Percentiles rank a stretch among this genome's conserved stretches.
phyloP scores from a whole-genome alignment of 2,329 filamentous ascomycete species.

The Ascocoryne sarcoides region DNA sequence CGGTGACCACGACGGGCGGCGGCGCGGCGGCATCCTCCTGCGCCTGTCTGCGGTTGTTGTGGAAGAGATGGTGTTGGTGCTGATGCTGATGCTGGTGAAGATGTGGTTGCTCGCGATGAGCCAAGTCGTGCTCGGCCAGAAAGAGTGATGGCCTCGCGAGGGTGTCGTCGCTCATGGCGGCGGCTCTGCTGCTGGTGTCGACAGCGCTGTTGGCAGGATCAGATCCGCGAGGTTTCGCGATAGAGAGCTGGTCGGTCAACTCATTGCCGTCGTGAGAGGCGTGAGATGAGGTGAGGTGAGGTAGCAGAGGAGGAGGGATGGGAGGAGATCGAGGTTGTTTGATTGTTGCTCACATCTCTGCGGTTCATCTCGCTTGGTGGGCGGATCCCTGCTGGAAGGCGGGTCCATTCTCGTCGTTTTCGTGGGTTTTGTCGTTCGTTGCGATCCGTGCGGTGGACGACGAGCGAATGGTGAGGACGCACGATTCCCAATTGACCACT shows the following conservation, averaged over 20 bases:
- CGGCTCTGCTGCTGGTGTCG: background rate
- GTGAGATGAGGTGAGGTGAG: background rate
- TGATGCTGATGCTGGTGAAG: too few relatives aligned
- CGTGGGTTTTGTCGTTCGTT: background rate
- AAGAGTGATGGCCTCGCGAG: constrained; percentile 27
- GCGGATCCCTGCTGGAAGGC: background rate
- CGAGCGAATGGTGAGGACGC: background rate
- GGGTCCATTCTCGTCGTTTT: background rate
- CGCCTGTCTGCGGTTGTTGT: constrained; percentile 11
- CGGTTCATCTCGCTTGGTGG: background rate
- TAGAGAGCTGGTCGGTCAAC: background rate
- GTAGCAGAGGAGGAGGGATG: background rate
- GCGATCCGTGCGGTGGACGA: background rate
- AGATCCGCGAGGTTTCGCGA: background rate
- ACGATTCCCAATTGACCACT: background rate
- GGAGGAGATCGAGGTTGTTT: too few relatives aligned
- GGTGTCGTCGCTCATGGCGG: background rate
- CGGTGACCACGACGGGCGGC: constrained; percentile 20
- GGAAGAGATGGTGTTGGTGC: constrained; percentile 20
- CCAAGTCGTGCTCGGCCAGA: constrained; percentile 26
- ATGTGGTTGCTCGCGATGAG: constrained; percentile 26
- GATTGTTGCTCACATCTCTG: background rate
- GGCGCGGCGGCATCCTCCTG: background rate
- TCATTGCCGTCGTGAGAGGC: constrained; percentile 1
- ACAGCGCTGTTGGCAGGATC: background rate